phyloP scores from a whole-genome alignment of 2,329 filamentous ascomycete species.

The Sporothrix pseudoabietina region DNA sequence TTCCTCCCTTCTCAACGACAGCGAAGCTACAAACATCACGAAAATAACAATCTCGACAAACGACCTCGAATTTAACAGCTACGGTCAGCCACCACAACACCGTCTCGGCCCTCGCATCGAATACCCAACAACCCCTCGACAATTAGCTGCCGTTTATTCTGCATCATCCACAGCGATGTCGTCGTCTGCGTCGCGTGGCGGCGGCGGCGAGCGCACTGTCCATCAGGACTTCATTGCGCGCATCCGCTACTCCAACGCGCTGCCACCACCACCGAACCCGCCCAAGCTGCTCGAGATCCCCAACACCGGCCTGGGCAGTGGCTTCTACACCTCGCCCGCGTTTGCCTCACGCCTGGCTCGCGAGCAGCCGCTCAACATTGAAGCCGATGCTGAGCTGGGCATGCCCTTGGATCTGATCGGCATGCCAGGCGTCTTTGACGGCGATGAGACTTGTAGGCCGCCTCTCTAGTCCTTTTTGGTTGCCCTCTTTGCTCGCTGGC shows the following conservation, averaged over 20 bases:
- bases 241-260: slow-evolving; percentile 91
- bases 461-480: not conserved
- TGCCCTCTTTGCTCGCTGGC: not conserved
- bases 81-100: slow-evolving; percentile 5
- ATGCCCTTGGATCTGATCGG: slow-evolving; percentile 97
- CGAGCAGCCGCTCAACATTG: slow-evolving; percentile 93
- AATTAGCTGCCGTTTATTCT: not conserved
- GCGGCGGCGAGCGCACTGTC: slow-evolving; percentile 59
- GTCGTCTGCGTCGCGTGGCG: slow-evolving; percentile 47
- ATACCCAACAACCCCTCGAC: not conserved
- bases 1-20: slow-evolving; percentile 10
- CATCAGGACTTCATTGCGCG: slow-evolving; percentile 98
- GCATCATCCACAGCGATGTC: slow-evolving; percentile 42
- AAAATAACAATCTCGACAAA: not conserved
- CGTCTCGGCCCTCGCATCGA: not conserved
- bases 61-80: not conserved
- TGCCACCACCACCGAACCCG: slow-evolving; percentile 89
- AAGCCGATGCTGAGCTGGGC: slow-evolving; percentile 94
- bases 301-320: slow-evolving; percentile 82
- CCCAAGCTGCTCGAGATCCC: slow-evolving; percentile 97
- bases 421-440: slow-evolving; percentile 91
- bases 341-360: slow-evolving; percentile 88
- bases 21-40: slow-evolving; percentile 2
- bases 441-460: slow-evolving; percentile 82
- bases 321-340: slow-evolving; percentile 84